These are phyloP conservation scores for Sugiyamaella neomexicana DNA, from an alignment of 1,139 yeast genomes.

Conservation along the genomic window DNA sequence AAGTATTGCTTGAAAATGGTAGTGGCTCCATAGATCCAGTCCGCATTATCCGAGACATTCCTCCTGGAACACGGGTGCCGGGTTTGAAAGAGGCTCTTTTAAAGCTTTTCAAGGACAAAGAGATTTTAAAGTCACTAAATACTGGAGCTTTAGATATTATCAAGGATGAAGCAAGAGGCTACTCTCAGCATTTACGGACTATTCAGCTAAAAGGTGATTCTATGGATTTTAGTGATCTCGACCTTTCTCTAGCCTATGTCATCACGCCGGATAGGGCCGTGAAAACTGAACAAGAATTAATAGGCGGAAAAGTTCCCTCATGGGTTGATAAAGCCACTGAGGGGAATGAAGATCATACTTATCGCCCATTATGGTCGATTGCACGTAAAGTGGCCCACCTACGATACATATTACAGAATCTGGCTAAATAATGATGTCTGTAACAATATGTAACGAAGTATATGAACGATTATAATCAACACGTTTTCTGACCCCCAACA, in stretches of 20 bases:
- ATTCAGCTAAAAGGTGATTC: slow-evolving; percentile 26
- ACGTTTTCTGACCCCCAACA: too few relatives aligned
- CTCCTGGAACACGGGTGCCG: slow-evolving; percentile 59
- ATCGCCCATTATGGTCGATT: slow-evolving; percentile 32
- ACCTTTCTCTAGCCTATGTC: slow-evolving; percentile 22
- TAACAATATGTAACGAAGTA: neutral
- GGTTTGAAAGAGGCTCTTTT: slow-evolving; percentile 64
- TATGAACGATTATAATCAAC: too few relatives aligned
- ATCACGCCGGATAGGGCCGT: slow-evolving; percentile 19
- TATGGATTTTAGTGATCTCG: slow-evolving; percentile 23
- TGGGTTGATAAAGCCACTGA: slow-evolving; percentile 9
- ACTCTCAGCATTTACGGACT: slow-evolving; percentile 25
- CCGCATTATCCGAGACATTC: slow-evolving; percentile 64
- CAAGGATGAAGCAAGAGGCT: slow-evolving; percentile 53
- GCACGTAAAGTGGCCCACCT: slow-evolving; percentile 11
- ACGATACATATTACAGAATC: neutral
- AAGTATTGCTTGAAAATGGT: slow-evolving; percentile 62
- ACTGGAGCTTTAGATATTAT: slow-evolving; percentile 63
- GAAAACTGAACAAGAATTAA: slow-evolving; percentile 29
- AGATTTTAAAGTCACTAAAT: slow-evolving; percentile 57
- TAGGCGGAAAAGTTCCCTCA: slow-evolving; percentile 32
- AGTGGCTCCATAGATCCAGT: slow-evolving; percentile 71
- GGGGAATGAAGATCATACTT: slow-evolving; percentile 25
- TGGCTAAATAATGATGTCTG: neutral
- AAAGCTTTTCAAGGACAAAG: slow-evolving; percentile 65